Percentiles rank a stretch among this genome's conserved stretches.
Conservation (phyloP, 495 filamentous ascomycete genomes). For the Articulospora tetracladia region DNA sequence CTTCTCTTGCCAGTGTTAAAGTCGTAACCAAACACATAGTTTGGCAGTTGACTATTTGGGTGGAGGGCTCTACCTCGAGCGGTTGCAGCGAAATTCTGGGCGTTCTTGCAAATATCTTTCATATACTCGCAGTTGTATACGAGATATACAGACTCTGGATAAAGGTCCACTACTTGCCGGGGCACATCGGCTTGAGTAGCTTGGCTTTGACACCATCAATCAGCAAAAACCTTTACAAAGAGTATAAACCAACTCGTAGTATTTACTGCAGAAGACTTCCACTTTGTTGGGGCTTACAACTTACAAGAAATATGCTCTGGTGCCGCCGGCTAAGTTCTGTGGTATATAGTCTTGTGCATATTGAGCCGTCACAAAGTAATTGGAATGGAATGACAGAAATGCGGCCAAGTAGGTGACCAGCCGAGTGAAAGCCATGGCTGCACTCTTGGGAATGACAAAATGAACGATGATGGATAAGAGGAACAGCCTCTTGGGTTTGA, state of each 20-base stretch:
- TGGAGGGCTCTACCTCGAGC: conserved; percentile 2
- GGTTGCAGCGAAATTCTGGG: conserved; percentile 7
- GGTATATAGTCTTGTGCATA: background rate
- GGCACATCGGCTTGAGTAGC: background rate
- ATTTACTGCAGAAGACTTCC: too few relatives aligned
- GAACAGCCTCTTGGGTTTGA: too few relatives aligned
- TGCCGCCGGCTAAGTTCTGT: too few relatives aligned
- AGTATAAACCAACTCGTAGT: too few relatives aligned
- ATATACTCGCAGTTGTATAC: conserved; percentile 9
- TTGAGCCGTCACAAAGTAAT: background rate
- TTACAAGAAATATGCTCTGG: too few relatives aligned
- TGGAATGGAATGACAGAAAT: background rate
- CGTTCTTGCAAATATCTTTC: conserved; percentile 13
- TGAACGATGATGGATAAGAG: too few relatives aligned
- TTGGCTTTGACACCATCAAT: background rate
- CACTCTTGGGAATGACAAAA: background rate
- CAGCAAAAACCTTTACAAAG: too few relatives aligned
- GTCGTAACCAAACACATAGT: conserved; percentile 10
- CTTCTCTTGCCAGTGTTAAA: conserved; percentile 4
- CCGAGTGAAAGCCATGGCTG: background rate
- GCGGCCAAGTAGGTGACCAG: background rate
- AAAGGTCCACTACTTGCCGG: background rate
- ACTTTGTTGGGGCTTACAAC: too few relatives aligned
- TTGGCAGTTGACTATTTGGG: background rate
- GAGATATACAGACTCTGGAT: background rate